Base-by-base conservation (phyloP, 345 rosid genomes). In the Acer saccharum region DNA sequence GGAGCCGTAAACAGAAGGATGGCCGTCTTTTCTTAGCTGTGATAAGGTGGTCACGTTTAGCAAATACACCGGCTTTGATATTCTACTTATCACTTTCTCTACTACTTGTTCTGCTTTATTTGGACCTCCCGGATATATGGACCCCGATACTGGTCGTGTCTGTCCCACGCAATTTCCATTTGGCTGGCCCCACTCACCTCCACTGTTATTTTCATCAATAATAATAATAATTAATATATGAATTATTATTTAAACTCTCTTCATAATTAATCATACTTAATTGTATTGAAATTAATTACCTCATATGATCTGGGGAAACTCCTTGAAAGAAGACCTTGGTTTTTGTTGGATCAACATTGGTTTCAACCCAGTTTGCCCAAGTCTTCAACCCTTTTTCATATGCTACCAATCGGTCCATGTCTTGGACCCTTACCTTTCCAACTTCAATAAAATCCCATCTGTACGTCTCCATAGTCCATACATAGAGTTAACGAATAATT, bases 321-420 rank as follows among this genome's bases (percentile, higher is more conserved):
- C 94, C 96, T 77, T 90, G 96, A 76, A 88, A 93, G 82, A 93
- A 81, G 73, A 91, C 87, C 18, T 55, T 76, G 23, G 97, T 91
- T 80, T 89, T 71, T 0, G 82, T 61, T 58, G 85, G 69, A 80
- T 91, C 84, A 16, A 88, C 65, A 50, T 87, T 85, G 13, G 62
- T 17, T 65, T 87, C 89, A 9, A 89, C 81, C 98, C 93, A 93
- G 41, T 84, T 75, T 58, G 90, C 94, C 98, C 97, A 91, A 21
- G 94, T 93, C 2, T 18, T 87, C 73, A 93, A 75, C 1, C 85
- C 98, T 82, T 84, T 90, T 83, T 86, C 88, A 64, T 71, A 93
- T 21, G 92, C 97, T 17, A 81, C 85, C 69, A 86, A 71, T 1
- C 94, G 79, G 60, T 93, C 72, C 92, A 91, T 91, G 80, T 93